Conservation (phyloP, 2,329 filamentous ascomycete genomes). For the Cytospora mali region DNA sequence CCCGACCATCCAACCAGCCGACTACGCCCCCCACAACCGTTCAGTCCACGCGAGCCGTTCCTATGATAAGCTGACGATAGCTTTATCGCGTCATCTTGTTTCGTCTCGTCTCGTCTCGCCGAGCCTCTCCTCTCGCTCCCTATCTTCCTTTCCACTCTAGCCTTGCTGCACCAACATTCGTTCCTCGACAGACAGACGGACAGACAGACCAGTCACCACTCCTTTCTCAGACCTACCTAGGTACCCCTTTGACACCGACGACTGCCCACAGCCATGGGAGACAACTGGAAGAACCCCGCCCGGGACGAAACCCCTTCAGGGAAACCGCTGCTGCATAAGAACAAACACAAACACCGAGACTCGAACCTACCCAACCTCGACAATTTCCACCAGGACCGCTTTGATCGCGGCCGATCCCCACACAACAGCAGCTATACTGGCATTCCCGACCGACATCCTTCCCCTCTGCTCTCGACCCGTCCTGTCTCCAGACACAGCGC, state of each 20-base stretch:
- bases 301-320: conserved; percentile 21
- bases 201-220: not conserved
- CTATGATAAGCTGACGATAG: not conserved
- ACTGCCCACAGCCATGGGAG: conserved; percentile 15
- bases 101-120: not conserved
- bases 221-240: not conserved
- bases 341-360: conserved; percentile 25
- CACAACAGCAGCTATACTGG: conserved; percentile 26
- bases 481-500: conserved; percentile 20
- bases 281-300: conserved; percentile 9
- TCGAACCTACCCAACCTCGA: conserved; percentile 26
- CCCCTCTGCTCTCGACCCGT: conserved; percentile 17
- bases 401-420: conserved; percentile 23
- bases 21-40: not conserved
- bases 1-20: not conserved
- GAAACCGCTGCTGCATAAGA: conserved; percentile 26
- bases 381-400: conserved; percentile 26
- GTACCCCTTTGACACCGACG: not conserved
- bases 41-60: not conserved
- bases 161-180: not conserved
- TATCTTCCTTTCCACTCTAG: not conserved
- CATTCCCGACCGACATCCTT: conserved; percentile 9
- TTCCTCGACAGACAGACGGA: not conserved
- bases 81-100: not conserved
- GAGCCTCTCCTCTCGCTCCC: not conserved